phyloP scores from a whole-genome alignment of 2,329 filamentous ascomycete species.

The Pleomassaria siparia region DNA sequence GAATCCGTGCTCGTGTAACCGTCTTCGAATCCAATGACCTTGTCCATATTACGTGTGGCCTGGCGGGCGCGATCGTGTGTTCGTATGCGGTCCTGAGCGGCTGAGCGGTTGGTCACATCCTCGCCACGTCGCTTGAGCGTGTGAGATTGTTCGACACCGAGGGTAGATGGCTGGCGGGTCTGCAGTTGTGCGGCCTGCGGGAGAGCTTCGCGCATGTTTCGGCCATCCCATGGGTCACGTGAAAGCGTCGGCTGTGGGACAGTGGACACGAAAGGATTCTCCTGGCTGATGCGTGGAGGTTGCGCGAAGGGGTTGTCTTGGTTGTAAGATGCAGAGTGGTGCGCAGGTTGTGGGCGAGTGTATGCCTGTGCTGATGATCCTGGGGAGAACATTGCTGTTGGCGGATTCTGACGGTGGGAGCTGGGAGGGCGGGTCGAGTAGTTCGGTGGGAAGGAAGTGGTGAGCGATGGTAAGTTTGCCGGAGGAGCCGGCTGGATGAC shows the following conservation, averaged over 20 bases:
- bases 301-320: slow-evolving; percentile 18
- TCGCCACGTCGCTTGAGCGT: slow-evolving; percentile 16
- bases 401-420: slow-evolving; percentile 16
- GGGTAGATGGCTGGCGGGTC: slow-evolving; percentile 6
- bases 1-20: slow-evolving; percentile 7
- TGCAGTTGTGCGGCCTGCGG: slow-evolving; percentile 13
- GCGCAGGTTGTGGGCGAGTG: not conserved
- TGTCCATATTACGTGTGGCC: slow-evolving; percentile 19
- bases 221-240: slow-evolving; percentile 29
- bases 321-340: slow-evolving; percentile 5
- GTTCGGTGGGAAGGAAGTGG: slow-evolving; percentile 13
- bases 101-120: slow-evolving; percentile 13
- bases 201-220: slow-evolving; percentile 19
- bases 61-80: slow-evolving; percentile 16
- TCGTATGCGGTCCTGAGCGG: slow-evolving; percentile 2
- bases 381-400: slow-evolving; percentile 12
- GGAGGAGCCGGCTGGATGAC: slow-evolving; percentile 27
- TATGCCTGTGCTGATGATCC: not conserved
- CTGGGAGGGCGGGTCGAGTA: slow-evolving; percentile 20
- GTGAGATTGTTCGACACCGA: slow-evolving; percentile 4
- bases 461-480: slow-evolving; percentile 5
- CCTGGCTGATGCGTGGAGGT: not conserved
- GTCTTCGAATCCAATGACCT: slow-evolving; percentile 14
- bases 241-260: not conserved
- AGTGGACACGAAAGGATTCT: not conserved